These are phyloP conservation scores for Melastoma candidum DNA, from an alignment of 441 rosid species.

Conservation along the genomic window DNA sequence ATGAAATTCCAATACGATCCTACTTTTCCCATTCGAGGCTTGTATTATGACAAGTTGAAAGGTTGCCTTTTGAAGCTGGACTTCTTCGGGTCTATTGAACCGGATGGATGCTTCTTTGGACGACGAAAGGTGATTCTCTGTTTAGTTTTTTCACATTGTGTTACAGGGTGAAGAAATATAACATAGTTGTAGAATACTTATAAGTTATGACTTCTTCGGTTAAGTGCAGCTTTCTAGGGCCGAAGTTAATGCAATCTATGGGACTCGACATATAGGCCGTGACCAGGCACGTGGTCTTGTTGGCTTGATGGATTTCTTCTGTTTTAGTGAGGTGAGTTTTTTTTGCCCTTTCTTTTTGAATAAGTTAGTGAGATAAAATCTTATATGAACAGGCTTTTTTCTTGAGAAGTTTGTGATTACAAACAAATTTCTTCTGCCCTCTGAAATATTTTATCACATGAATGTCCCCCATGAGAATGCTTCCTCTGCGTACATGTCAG, in stretches of 20 bases:
- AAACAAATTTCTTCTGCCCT: no score
- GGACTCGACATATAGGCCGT: slow-evolving; percentile 89
- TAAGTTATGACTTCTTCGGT: not conserved
- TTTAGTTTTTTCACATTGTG: not conserved
- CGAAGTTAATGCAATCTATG: slow-evolving; percentile 64
- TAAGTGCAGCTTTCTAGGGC: slow-evolving; percentile 51
- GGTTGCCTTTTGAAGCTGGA: slow-evolving; percentile 90
- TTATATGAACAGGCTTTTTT: not conserved
- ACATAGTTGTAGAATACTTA: not conserved
- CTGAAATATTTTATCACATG: no score
- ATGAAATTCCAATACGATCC: slow-evolving; percentile 65
- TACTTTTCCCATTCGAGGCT: slow-evolving; percentile 84
- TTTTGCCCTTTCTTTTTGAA: slow-evolving; percentile 1
- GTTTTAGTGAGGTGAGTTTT: slow-evolving; percentile 86
- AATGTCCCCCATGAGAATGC: no score
- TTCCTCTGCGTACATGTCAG: no score
- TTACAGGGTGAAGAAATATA: not conserved
- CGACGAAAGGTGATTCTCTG: slow-evolving; percentile 56
- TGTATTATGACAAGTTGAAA: slow-evolving; percentile 72
- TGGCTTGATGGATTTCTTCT: slow-evolving; percentile 98
- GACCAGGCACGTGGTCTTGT: slow-evolving; percentile 80
- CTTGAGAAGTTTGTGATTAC: no score
- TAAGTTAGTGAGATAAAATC: not conserved
- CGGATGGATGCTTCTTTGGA: slow-evolving; percentile 91
- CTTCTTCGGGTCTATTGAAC: slow-evolving; percentile 96